These are phyloP conservation scores for Pleurotus citrinopileatus DNA, from an alignment of 768 basidiomycete genomes.

Conservation along the genomic window DNA sequence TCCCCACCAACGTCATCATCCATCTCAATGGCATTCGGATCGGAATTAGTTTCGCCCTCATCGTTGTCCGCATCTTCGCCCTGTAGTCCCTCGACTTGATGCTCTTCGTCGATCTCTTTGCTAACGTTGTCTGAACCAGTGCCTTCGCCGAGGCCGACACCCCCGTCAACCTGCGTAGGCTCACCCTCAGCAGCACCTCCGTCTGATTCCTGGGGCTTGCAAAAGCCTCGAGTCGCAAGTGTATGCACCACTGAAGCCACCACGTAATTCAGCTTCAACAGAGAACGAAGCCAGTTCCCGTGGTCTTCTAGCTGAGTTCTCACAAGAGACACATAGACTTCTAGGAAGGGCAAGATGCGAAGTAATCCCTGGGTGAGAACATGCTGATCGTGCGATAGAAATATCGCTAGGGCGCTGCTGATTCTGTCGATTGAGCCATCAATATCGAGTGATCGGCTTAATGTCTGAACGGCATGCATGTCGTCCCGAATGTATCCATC, in stretches of 20 bases:
- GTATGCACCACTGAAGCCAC: constrained; percentile 71
- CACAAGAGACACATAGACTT: constrained; percentile 55
- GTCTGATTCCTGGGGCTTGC: constrained; percentile 76
- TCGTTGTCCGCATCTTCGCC: constrained; percentile 55
- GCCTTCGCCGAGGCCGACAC: constrained; percentile 88
- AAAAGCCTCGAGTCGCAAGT: constrained; percentile 86
- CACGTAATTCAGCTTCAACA: constrained; percentile 84
- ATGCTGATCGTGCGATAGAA: constrained; percentile 32
- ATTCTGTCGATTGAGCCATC: constrained; percentile 39
- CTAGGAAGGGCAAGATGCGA: constrained; percentile 73
- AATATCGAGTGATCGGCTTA: constrained; percentile 50
- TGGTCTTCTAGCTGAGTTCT: constrained; percentile 55
- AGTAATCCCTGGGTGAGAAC: constrained; percentile 32
- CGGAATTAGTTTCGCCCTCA: constrained; percentile 44
- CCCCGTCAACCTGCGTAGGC: constrained; percentile 52
- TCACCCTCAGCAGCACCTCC: constrained; percentile 51
- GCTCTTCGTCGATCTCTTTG: constrained; percentile 94
- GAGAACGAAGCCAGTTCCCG: constrained; percentile 64
- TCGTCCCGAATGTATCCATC: constrained; percentile 55
- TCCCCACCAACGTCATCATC: constrained; percentile 84
- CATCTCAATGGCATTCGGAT: constrained; percentile 88
- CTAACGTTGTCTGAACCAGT: constrained; percentile 84
- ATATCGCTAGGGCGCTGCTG: constrained; percentile 30
- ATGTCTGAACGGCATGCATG: constrained; percentile 37
- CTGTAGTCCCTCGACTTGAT: constrained; percentile 91